Evolutionary conservation across 495 filamentous ascomycete species (phyloP).

Genomic region (Bacidia rubella): DNA sequence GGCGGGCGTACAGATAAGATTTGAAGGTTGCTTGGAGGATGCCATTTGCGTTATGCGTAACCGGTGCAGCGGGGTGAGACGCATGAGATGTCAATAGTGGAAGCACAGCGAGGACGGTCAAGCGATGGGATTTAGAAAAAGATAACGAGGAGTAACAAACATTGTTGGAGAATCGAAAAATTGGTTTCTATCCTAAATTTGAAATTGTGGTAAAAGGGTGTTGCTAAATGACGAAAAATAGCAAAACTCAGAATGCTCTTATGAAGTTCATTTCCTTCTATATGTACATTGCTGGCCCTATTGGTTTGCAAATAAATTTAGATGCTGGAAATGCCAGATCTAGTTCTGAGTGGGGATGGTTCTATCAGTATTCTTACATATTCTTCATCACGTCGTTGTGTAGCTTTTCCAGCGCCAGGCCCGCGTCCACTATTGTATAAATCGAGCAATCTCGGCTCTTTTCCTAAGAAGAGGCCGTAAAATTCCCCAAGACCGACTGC

Average conservation of each 20-base stretch:
- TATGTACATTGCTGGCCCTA: conserved; percentile 13
- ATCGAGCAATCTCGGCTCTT: not conserved
- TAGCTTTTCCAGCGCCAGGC: not conserved
- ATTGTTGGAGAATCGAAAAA: too few species aligned
- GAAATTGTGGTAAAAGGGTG: too few species aligned
- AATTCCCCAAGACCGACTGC: not conserved
- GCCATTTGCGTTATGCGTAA: not conserved
- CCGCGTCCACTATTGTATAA: not conserved
- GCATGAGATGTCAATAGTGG: not conserved
- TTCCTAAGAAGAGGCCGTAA: not conserved
- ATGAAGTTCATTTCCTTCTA: too few species aligned
- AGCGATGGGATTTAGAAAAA: too few species aligned
- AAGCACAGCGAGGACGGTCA: too few species aligned
- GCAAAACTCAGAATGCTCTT: too few species aligned
- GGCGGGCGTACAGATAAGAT: not conserved
- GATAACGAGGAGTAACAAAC: too few species aligned
- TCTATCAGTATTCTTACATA: conserved; percentile 12
- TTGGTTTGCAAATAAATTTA: conserved; percentile 14
- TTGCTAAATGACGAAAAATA: too few species aligned
- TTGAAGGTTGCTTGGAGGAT: not conserved
- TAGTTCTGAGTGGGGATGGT: conserved; percentile 18
- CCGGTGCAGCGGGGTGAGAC: not conserved
- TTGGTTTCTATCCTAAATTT: too few species aligned
- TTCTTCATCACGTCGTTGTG: not conserved
- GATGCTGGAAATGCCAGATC: conserved; percentile 15